Conservation (phyloP, 345 rosid species). For the Firmiana major region DNA sequence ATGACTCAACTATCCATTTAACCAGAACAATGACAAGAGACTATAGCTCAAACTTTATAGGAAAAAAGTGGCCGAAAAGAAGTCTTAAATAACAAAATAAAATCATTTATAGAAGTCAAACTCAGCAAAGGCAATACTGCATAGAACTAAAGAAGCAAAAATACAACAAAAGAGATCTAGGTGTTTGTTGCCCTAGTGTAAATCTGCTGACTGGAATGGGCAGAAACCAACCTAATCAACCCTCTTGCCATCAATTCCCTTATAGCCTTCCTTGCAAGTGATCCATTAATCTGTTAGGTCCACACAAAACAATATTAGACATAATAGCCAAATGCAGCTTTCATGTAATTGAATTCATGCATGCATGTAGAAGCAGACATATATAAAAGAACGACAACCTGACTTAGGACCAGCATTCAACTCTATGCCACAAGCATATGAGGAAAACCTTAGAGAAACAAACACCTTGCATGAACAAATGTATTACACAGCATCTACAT, state of each 20-base stretch:
- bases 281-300: constrained; percentile 51
- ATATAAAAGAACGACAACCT: neutral
- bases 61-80: neutral
- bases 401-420: neutral
- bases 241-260: constrained; percentile 82
- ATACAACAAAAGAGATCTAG: constrained; percentile 17
- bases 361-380: neutral
- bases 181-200: constrained; percentile 77
- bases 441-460: neutral
- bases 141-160: neutral
- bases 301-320: neutral
- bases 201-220: constrained; percentile 83
- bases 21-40: neutral
- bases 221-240: constrained; percentile 62
- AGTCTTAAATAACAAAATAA: neutral
- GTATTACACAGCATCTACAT: neutral
- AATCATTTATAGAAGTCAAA: neutral
- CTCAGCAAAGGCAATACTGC: neutral
- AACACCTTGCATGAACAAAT: neutral
- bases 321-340: neutral
- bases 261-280: constrained; percentile 69
- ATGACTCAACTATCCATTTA: neutral
- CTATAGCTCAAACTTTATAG: neutral
- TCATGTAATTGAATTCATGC: neutral
- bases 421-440: neutral